Percentiles rank a stretch among this genome's conserved stretches.
Conservation (phyloP, 106 monocot genomes). For the Gastrodia elata region DNA sequence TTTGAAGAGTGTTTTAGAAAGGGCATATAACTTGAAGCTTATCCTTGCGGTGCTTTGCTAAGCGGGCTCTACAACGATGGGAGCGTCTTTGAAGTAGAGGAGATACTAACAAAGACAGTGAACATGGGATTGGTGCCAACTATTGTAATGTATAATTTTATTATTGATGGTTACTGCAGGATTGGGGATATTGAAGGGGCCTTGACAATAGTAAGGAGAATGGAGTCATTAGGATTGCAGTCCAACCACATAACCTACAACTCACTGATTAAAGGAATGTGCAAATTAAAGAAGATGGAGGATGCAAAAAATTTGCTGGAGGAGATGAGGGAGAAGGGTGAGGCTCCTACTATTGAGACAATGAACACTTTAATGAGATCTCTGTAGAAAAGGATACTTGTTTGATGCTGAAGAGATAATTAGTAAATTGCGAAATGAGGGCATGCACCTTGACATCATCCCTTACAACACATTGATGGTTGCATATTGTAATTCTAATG, state of each 20-base stretch:
- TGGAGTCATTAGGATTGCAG: conserved; percentile 36
- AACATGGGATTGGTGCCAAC: conserved; percentile 38
- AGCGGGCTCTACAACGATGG: conserved; percentile 71
- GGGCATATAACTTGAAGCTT: conserved; percentile 19
- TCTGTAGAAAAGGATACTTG: conserved; percentile 26
- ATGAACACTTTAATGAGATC: conserved; percentile 56
- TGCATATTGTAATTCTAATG: conserved; percentile 28
- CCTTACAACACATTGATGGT: conserved; percentile 59
- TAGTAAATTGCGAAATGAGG: conserved; percentile 21
- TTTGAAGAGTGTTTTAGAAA: conserved; percentile 37
- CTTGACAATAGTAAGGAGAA: conserved; percentile 15
- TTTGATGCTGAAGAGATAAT: conserved; percentile 36
- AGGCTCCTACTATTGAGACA: conserved; percentile 33
- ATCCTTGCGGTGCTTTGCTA: conserved; percentile 43
- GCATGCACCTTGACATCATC: conserved; percentile 46
- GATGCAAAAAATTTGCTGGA: conserved; percentile 35
- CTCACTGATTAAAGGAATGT: conserved; percentile 63
- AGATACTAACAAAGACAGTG: conserved; percentile 27
- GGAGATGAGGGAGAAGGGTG: conserved; percentile 36
- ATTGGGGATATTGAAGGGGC: conserved; percentile 34
- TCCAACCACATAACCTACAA: conserved; percentile 54
- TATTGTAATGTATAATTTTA: conserved; percentile 49
- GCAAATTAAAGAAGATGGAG: conserved; percentile 36
- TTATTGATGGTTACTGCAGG: conserved; percentile 59
- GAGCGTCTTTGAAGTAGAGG: conserved; percentile 41